A percentile compares a stretch with the other conserved stretches of the same genome.
These are phyloP conservation scores for Pestalotiopsis sp. DNA, from an alignment of 2,329 filamentous ascomycete genomes.

Conservation along the genomic window DNA sequence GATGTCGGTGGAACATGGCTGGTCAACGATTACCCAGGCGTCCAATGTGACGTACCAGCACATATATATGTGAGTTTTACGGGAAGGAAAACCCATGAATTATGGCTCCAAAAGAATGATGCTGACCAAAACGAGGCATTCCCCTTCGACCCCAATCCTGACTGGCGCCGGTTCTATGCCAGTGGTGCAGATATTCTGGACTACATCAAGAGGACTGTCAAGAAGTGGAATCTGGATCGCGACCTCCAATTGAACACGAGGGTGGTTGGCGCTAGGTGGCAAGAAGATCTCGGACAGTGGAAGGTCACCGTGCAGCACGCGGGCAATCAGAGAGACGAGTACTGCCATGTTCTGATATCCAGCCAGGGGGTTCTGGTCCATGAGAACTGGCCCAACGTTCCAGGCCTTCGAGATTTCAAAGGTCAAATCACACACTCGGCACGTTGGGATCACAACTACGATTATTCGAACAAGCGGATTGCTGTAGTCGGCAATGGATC, in stretches of 20 bases:
- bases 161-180: constrained; percentile 62
- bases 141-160: constrained; percentile 58
- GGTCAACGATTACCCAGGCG: constrained; percentile 32
- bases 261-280: constrained; percentile 32
- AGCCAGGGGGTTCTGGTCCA: constrained; percentile 7
- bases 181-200: constrained; percentile 57
- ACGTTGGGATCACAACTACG: constrained; percentile 21
- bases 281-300: constrained; percentile 27
- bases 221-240: constrained; percentile 41
- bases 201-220: constrained; percentile 55
- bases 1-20: constrained; percentile 38
- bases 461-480: constrained; percentile 19
- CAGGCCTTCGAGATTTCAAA: constrained; percentile 24
- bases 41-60: constrained; percentile 28
- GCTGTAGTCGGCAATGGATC: constrained; percentile 8
- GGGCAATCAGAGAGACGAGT: constrained; percentile 9
- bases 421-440: constrained; percentile 27
- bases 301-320: constrained; percentile 21
- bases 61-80: constrained; percentile 21
- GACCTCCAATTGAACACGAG: constrained; percentile 36
- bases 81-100: neutral
- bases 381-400: constrained; percentile 26
- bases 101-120: neutral
- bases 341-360: constrained; percentile 11
- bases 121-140: constrained; percentile 34